phyloP scores from a whole-genome alignment of 768 basidiomycete genomes.

The Panellus pusillus region DNA sequence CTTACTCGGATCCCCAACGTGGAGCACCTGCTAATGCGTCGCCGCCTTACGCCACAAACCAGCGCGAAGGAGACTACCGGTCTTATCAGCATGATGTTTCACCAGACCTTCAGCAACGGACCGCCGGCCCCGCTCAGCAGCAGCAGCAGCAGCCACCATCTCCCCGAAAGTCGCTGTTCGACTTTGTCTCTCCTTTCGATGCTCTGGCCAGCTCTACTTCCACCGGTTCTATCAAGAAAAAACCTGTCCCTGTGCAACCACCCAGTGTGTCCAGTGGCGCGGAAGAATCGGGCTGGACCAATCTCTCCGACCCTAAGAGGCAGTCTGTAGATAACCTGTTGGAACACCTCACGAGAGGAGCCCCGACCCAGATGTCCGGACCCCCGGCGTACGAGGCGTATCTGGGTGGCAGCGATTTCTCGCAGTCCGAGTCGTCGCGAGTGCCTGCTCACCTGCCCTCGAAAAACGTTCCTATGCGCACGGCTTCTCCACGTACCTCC shows the following conservation, averaged over 20 bases:
- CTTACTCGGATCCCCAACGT: constrained; percentile 50
- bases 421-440: constrained; percentile 45
- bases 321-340: constrained; percentile 83
- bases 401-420: constrained; percentile 42
- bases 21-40: constrained; percentile 35
- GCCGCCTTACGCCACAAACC: constrained; percentile 46
- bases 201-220: constrained; percentile 57
- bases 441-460: constrained; percentile 65
- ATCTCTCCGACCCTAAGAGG: constrained; percentile 62
- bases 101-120: constrained; percentile 41
- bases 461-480: constrained; percentile 48
- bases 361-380: constrained; percentile 35
- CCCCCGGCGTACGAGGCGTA: constrained; percentile 49
- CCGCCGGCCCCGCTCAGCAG: constrained; percentile 30
- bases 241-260: constrained; percentile 56
- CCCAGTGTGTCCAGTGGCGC: constrained; percentile 43
- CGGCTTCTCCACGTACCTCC: constrained; percentile 60
- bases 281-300: constrained; percentile 64
- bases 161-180: constrained; percentile 80
- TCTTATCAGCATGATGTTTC: constrained; percentile 43
- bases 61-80: constrained; percentile 50
- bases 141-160: constrained; percentile 61
- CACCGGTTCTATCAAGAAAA: constrained; percentile 58
- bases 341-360: constrained; percentile 63
- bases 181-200: constrained; percentile 83